Conservation (phyloP, 768 basidiomycete species). For the Psilocybe sp. region DNA sequence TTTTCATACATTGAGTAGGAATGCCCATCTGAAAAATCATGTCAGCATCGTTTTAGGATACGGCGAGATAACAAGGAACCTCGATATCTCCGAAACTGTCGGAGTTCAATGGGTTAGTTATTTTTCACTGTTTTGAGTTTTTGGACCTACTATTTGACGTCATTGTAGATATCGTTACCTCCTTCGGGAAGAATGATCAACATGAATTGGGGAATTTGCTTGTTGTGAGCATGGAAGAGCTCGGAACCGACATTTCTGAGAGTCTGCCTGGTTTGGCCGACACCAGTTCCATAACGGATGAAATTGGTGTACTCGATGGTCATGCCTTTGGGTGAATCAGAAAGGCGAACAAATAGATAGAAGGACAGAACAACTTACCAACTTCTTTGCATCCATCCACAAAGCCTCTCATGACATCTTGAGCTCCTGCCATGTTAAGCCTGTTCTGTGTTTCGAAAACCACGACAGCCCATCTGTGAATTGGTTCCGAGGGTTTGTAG, state of each 20-base stretch:
- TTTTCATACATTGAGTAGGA: conserved; percentile 77
- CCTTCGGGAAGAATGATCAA: conserved; percentile 72
- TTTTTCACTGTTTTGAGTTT: background rate
- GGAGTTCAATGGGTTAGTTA: background rate
- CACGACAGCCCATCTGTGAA: conserved; percentile 61
- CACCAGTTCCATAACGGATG: conserved; percentile 55
- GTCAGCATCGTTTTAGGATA: background rate
- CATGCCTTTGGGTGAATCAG: conserved; percentile 48
- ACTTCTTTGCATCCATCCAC: conserved; percentile 48
- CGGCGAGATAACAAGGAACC: conserved; percentile 9
- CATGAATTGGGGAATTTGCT: conserved; percentile 51
- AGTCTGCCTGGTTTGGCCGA: conserved; percentile 52
- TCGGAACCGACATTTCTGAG: conserved; percentile 50
- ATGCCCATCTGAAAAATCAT: conserved; percentile 55
- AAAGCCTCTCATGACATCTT: conserved; percentile 56
- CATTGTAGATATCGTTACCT: conserved; percentile 72
- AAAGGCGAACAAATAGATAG: too few species aligned
- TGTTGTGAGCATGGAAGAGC: conserved; percentile 33
- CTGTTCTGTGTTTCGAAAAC: conserved; percentile 62
- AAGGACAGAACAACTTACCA: conserved; percentile 39
- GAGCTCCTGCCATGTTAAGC: conserved; percentile 45
- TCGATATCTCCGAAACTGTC: conserved; percentile 68
- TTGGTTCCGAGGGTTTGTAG: conserved; percentile 45
- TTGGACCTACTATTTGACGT: conserved; percentile 69
- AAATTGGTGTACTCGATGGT: conserved; percentile 42